phyloP scores from a whole-genome alignment of 352 stramenopile species.

The Phytophthora cactorum region DNA sequence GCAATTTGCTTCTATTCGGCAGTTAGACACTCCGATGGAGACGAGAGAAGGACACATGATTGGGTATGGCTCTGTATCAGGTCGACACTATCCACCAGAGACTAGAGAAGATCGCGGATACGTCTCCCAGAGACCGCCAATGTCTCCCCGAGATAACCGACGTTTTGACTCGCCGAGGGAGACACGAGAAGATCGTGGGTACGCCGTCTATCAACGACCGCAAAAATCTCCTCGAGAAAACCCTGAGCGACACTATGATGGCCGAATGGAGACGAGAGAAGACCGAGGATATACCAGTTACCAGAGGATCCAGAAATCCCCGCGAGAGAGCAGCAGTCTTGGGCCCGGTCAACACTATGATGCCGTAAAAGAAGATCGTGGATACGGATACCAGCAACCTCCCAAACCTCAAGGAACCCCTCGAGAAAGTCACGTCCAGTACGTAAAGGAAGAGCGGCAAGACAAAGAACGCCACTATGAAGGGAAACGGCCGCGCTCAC shows the following conservation, averaged over 20 bases:
- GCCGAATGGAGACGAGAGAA: conserved; percentile 14
- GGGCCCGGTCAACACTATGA: conserved; percentile 4
- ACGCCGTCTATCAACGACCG: conserved; percentile 19
- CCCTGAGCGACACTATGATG: conserved; percentile 15
- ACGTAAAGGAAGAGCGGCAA: conserved; percentile 5
- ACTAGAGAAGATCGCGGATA: conserved; percentile 36
- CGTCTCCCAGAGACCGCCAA: conserved; percentile 6
- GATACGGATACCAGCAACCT: conserved; percentile 20
- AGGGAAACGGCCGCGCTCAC: conserved; percentile 33
- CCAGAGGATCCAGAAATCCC: conserved; percentile 13
- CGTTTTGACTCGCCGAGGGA: conserved; percentile 19
- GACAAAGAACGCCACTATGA: conserved; percentile 31
- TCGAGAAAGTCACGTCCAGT: conserved; percentile 17
- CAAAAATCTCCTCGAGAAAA: conserved; percentile 14
- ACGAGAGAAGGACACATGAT: conserved; percentile 14
- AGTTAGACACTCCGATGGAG: conserved; percentile 22
- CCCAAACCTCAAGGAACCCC: conserved; percentile 4
- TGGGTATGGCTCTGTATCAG: conserved; percentile 8
- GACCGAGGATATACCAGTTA: conserved; percentile 23
- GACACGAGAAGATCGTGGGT: conserved; percentile 34
- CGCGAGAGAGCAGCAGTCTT: conserved; percentile 6
- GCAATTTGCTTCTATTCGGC: conserved; percentile 11
- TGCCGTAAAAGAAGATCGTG: conserved; percentile 27
- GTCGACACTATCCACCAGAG: conserved; percentile 18
- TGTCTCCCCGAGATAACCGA: conserved; percentile 18